phyloP scores from a whole-genome alignment of 1,284 basidiomycete genomes.

The Gymnopus androsaceus region DNA sequence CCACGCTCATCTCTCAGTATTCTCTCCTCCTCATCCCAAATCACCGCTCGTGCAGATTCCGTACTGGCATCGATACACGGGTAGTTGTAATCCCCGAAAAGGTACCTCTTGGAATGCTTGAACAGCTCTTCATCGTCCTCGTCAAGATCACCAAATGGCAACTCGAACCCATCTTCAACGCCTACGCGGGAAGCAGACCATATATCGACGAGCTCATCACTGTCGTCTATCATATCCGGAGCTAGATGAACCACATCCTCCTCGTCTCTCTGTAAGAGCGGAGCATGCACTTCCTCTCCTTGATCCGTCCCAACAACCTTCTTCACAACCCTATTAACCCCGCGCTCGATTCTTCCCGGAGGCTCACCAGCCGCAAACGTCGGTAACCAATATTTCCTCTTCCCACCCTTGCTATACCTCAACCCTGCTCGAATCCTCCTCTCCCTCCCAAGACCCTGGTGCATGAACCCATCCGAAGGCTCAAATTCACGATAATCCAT shows the following conservation, averaged over 20 bases:
- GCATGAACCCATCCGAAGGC: slow-evolving; percentile 90
- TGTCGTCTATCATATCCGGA: slow-evolving; percentile 47
- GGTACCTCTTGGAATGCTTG: slow-evolving; percentile 65
- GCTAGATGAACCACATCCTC: slow-evolving; percentile 69
- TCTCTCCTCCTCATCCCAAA: slow-evolving; percentile 75
- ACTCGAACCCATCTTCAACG: slow-evolving; percentile 58
- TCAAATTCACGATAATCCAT: slow-evolving; percentile 97
- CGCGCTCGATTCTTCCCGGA: slow-evolving; percentile 40
- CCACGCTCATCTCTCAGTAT: slow-evolving; percentile 68
- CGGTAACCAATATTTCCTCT: slow-evolving; percentile 89
- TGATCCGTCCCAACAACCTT: slow-evolving; percentile 49
- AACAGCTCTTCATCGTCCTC: slow-evolving; percentile 73
- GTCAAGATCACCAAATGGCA: slow-evolving; percentile 67
- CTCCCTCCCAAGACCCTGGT: slow-evolving; percentile 82
- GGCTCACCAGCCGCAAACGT: slow-evolving; percentile 40
- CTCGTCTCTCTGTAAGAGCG: slow-evolving; percentile 69
- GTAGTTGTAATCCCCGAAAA: slow-evolving; percentile 93
- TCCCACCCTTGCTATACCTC: slow-evolving; percentile 87
- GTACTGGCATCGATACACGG: slow-evolving; percentile 86
- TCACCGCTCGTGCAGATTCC: slow-evolving; percentile 60
- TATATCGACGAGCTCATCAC: slow-evolving; percentile 40
- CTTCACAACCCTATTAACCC: slow-evolving; percentile 44
- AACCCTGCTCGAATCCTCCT: slow-evolving; percentile 86
- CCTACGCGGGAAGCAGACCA: slow-evolving; percentile 34
- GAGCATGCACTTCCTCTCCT: slow-evolving; percentile 71